Conservation (phyloP, 495 filamentous ascomycete species). For the Jackrogersella multiformis region DNA sequence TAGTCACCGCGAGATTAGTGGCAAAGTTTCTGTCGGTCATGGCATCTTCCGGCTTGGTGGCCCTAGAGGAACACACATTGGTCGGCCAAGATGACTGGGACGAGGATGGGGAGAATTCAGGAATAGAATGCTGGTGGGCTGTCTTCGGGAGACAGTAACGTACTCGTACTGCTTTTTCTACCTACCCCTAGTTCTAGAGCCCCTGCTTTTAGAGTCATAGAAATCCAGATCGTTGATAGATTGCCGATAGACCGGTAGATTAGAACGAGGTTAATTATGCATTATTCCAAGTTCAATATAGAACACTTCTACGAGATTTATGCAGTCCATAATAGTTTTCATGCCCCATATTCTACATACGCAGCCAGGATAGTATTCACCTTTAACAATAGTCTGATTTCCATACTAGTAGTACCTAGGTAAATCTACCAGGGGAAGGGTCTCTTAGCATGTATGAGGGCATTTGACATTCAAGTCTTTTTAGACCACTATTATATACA, state of each 20-base stretch:
- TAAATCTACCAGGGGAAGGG: no score
- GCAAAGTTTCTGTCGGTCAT: constrained; percentile 43
- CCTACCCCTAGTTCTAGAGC: not conserved
- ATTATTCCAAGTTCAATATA: no score
- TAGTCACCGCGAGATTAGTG: constrained; percentile 49
- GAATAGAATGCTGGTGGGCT: constrained; percentile 58
- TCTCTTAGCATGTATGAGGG: no score
- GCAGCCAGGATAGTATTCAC: no score
- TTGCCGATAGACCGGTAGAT: not conserved
- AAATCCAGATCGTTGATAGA: not conserved
- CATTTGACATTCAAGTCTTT: no score
- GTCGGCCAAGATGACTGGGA: constrained; percentile 59
- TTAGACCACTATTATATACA: no score
- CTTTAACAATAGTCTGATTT: no score
- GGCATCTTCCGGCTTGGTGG: constrained; percentile 39
- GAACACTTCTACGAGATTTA: no score
- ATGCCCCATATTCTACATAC: no score
- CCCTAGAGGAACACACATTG: constrained; percentile 48
- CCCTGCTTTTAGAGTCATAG: not conserved
- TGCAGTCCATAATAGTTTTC: no score
- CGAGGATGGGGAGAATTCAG: constrained; percentile 46
- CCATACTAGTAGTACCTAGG: no score
- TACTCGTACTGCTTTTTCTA: not conserved
- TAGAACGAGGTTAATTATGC: no score
- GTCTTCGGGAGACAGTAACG: constrained; percentile 49